Percentiles rank a stretch among this genome's conserved stretches.
Evolutionary conservation across 2,329 filamentous ascomycete genomes (phyloP).

Genomic region (Fusarium albidum): DNA sequence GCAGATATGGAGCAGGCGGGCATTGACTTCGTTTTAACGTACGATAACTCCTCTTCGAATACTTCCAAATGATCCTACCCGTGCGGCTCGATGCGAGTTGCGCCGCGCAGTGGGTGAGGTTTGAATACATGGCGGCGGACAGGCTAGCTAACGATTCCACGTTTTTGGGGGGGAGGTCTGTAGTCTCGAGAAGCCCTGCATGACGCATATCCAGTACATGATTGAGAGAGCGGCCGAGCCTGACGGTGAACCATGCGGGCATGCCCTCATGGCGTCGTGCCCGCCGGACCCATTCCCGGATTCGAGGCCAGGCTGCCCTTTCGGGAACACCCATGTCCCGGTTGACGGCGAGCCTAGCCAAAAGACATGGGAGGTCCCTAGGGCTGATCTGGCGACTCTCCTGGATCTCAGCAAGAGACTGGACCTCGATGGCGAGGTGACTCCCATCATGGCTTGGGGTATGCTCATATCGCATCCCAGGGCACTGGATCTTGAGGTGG

Average conservation of each 20-base stretch:
- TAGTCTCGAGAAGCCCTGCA: slow-evolving; percentile 92
- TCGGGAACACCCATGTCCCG: slow-evolving; percentile 55
- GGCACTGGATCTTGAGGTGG: slow-evolving; percentile 68
- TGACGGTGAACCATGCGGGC: slow-evolving; percentile 79
- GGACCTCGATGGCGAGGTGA: slow-evolving; percentile 88
- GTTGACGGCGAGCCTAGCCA: slow-evolving; percentile 55
- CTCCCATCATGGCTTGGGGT: slow-evolving; percentile 94
- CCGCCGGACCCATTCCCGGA: slow-evolving; percentile 72
- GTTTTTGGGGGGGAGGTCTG: slow-evolving; percentile 52
- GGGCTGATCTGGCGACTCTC: slow-evolving; percentile 79
- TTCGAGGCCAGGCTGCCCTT: slow-evolving; percentile 59
- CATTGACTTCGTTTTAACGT: slow-evolving; percentile 92
- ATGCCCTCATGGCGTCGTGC: slow-evolving; percentile 92
- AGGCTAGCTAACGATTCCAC: slow-evolving; percentile 54
- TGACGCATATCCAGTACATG: slow-evolving; percentile 86
- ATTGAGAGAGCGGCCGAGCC: slow-evolving; percentile 66
- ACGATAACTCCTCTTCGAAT: slow-evolving; percentile 68
- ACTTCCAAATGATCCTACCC: slow-evolving; percentile 72
- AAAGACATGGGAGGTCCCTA: slow-evolving; percentile 82
- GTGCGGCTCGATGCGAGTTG: slow-evolving; percentile 50
- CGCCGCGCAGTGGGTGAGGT: slow-evolving; percentile 30
- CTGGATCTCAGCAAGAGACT: slow-evolving; percentile 85
- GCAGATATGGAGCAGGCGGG: slow-evolving; percentile 83
- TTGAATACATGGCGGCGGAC: slow-evolving; percentile 29
- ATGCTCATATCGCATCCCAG: slow-evolving; percentile 78